Base-by-base conservation (phyloP, 345 rosid genomes). In the Barbarea vulgaris region DNA sequence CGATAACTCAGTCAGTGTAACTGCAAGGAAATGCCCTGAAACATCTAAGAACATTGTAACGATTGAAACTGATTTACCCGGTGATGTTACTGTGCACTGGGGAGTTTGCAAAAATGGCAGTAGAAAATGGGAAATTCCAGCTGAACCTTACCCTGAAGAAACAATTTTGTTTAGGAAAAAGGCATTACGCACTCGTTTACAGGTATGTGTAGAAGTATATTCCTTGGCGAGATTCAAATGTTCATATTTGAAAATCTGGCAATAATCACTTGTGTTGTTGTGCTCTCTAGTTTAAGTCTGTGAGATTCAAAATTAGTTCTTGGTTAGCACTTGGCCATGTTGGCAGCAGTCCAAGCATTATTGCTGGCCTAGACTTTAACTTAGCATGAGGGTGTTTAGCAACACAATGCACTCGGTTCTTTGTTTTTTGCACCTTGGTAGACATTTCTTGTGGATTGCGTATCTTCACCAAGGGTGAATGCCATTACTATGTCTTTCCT, bases 51-150 rank as follows among this genome's bases (percentile, higher is more conserved):
- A 80, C 83, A 78, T 90, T 64, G 69, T 91, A 37, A 76, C 70
- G 61, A 70, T 94, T 69, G 97, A 90, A 70, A 90, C 93, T 62
- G 97, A 91, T 87, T 74, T 91, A 50, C 87, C 88, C 30, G 97
- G 87, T 85, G 88, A 89, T 80, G 93, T 90, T 67, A 69, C 84
- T 82, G 88, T 90, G 74, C 99, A 94, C 84, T 94, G 99, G 99
- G 99, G 99, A 73, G 91, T 90, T 81, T 91, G 96, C 85, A 91
- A 86, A 85, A 88, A 83, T 75, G 88, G 80, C 62, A 63, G 80
- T 37, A 88, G 80, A 85, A 82, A 72, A 33, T 94, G 99, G 97
- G 96, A 88, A 84, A 83, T 90, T 82, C 96, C 93, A 67, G 75
- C 85, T 74, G 87, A 85, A 60, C 89, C 97, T 34, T 63, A 88